A percentile compares a stretch with the other conserved stretches of the same genome.
Evolutionary conservation across 75 land plant genomes (phyloP).

Genomic region (Pinus tabuliformis): DNA sequence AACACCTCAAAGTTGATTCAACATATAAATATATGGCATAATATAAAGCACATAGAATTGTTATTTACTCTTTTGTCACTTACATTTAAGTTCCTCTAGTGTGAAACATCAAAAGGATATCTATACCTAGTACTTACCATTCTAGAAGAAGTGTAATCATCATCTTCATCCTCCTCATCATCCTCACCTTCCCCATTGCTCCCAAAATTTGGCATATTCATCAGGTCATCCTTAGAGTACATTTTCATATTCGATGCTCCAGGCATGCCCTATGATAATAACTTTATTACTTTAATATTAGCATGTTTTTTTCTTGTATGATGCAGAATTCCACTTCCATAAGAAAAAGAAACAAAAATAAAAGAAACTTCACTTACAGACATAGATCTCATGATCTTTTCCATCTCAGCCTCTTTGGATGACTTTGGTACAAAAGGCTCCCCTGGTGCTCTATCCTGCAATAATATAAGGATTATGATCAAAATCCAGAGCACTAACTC

Average conservation of each 20-base stretch:
- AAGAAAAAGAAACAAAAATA: neutral
- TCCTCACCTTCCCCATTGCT: slow-evolving; percentile 79
- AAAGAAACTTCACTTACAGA: slow-evolving; percentile 47
- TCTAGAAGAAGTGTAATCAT: too few relatives aligned
- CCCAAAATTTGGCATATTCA: slow-evolving; percentile 32
- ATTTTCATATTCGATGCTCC: slow-evolving; percentile 96
- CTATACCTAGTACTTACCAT: too few relatives aligned
- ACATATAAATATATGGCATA: too few relatives aligned
- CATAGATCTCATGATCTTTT: slow-evolving; percentile 82
- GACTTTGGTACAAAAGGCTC: slow-evolving; percentile 81
- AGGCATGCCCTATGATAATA: slow-evolving; percentile 79
- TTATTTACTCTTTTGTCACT: too few relatives aligned
- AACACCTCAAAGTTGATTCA: too few relatives aligned
- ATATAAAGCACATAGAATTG: too few relatives aligned
- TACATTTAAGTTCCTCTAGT: too few relatives aligned
- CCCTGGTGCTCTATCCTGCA: slow-evolving; percentile 84
- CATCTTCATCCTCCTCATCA: slow-evolving; percentile 76
- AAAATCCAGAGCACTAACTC: neutral
- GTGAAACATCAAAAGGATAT: too few relatives aligned
- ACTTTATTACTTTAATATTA: neutral
- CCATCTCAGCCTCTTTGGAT: slow-evolving; percentile 97
- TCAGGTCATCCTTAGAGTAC: slow-evolving; percentile 88
- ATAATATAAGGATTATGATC: neutral
- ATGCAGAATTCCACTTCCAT: neutral
- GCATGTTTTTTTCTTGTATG: neutral